Evolutionary conservation across 75 land plant species (phyloP).

Genomic region (Sequoia sempervirens): DNA sequence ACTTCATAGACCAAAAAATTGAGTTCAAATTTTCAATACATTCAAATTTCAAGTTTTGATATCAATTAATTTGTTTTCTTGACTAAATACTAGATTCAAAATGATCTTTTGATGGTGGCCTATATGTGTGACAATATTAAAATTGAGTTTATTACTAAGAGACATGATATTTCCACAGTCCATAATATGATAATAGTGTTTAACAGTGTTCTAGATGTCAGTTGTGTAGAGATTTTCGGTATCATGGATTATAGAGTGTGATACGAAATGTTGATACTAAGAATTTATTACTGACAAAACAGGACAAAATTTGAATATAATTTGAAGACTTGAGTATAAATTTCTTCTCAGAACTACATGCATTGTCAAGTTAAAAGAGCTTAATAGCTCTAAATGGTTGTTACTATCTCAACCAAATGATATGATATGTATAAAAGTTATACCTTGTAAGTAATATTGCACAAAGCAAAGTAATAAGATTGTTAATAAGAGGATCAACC

Average conservation of each 20-base stretch:
- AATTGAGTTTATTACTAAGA: not conserved
- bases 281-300: not conserved
- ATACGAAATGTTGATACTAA: too few species aligned
- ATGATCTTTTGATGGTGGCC: too few species aligned
- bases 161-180: too few species aligned
- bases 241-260: too few species aligned
- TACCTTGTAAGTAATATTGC: slow-evolving; percentile 88
- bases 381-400: not conserved
- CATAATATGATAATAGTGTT: too few species aligned
- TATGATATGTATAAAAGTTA: not conserved
- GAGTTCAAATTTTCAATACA: too few species aligned
- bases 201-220: too few species aligned
- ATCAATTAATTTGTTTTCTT: too few species aligned
- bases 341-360: not conserved
- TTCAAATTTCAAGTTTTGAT: too few species aligned
- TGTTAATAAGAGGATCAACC: slow-evolving; percentile 64
- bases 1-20: too few species aligned
- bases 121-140: not conserved
- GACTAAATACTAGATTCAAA: too few species aligned
- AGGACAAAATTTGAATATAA: not conserved
- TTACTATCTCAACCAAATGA: not conserved
- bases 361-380: not conserved
- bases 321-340: not conserved
- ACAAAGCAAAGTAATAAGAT: slow-evolving; percentile 74
- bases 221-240: too few species aligned